These are phyloP conservation scores for Lipomyces anomalus DNA, from an alignment of 805 yeast genomes.

Conservation along the genomic window DNA sequence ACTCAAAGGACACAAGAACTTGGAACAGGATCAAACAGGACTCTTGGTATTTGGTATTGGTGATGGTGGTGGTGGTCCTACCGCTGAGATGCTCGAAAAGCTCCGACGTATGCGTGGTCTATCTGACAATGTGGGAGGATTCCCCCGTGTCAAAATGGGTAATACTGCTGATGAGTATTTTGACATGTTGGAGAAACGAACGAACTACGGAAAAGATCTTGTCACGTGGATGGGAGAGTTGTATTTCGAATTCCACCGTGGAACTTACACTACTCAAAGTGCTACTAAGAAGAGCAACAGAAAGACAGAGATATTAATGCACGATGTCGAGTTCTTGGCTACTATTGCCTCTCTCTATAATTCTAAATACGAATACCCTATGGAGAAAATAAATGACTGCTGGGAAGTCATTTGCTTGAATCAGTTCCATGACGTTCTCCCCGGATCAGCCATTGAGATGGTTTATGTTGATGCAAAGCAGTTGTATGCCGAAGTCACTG, in stretches of 20 bases:
- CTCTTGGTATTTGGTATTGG: slow-evolving; percentile 85
- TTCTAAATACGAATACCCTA: slow-evolving; percentile 63
- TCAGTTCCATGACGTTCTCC: slow-evolving; percentile 97
- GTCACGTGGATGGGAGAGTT: slow-evolving; percentile 93
- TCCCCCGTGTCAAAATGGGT: slow-evolving; percentile 80
- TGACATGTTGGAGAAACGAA: slow-evolving; percentile 53
- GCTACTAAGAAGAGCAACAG: slow-evolving; percentile 77
- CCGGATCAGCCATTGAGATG: slow-evolving; percentile 92
- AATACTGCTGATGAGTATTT: slow-evolving; percentile 75
- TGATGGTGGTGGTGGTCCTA: slow-evolving; percentile 99
- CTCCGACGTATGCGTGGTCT: slow-evolving; percentile 86
- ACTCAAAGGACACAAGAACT: slow-evolving; percentile 72
- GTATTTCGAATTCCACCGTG: slow-evolving; percentile 92
- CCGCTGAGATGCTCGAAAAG: slow-evolving; percentile 87
- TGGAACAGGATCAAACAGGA: slow-evolving; percentile 74
- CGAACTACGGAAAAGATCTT: slow-evolving; percentile 59
- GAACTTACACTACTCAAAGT: slow-evolving; percentile 94
- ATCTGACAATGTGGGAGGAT: slow-evolving; percentile 67
- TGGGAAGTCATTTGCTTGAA: slow-evolving; percentile 90
- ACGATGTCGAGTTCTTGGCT: slow-evolving; percentile 80
- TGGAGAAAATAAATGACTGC: slow-evolving; percentile 53
- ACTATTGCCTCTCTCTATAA: slow-evolving; percentile 61
- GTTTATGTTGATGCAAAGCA: slow-evolving; percentile 89
- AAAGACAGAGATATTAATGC: slow-evolving; percentile 64
- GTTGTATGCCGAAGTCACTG: slow-evolving; percentile 56